Evolutionary conservation across 2,329 filamentous ascomycete genomes (phyloP).

Genomic region (Colletotrichum tofieldiae): DNA sequence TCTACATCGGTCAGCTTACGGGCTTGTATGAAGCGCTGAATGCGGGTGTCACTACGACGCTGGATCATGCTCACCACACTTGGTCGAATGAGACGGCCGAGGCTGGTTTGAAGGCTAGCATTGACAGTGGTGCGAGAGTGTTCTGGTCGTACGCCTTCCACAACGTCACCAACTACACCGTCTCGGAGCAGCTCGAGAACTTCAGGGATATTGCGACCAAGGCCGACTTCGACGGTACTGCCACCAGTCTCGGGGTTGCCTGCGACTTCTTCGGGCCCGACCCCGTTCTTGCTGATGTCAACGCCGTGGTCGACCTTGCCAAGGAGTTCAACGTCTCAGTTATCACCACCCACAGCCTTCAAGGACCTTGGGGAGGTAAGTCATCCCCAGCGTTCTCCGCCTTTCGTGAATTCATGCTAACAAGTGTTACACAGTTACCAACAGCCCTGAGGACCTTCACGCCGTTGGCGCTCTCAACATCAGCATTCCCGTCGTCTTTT

Average conservation of each 20-base stretch:
- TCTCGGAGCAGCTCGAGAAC: conserved; percentile 55
- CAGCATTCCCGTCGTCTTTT: conserved; percentile 65
- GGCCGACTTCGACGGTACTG: conserved; percentile 47
- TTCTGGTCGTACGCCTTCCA: conserved; percentile 64
- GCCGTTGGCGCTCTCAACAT: conserved; percentile 58
- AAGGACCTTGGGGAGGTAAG: conserved; percentile 57
- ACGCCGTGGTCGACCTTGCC: conserved; percentile 52
- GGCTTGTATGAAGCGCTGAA: conserved; percentile 67
- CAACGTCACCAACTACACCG: conserved; percentile 52
- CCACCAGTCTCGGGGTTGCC: conserved; percentile 57
- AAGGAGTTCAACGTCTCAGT: conserved; percentile 59
- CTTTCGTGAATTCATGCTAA: background rate
- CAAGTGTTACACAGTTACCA: conserved; percentile 45
- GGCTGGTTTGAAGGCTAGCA: conserved; percentile 62
- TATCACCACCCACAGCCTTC: conserved; percentile 62
- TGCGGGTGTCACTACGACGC: conserved; percentile 66
- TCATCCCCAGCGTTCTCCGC: background rate
- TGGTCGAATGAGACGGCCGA: conserved; percentile 59
- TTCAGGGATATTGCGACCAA: conserved; percentile 56
- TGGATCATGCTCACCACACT: conserved; percentile 68
- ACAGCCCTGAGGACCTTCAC: conserved; percentile 57
- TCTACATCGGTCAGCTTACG: conserved; percentile 62
- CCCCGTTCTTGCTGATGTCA: conserved; percentile 47
- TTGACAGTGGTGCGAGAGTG: conserved; percentile 65
- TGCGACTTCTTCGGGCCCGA: conserved; percentile 57